Percentiles rank a stretch among this genome's conserved stretches.
Conservation (phyloP, 306 rosid genomes). For the Senna siamea region DNA sequence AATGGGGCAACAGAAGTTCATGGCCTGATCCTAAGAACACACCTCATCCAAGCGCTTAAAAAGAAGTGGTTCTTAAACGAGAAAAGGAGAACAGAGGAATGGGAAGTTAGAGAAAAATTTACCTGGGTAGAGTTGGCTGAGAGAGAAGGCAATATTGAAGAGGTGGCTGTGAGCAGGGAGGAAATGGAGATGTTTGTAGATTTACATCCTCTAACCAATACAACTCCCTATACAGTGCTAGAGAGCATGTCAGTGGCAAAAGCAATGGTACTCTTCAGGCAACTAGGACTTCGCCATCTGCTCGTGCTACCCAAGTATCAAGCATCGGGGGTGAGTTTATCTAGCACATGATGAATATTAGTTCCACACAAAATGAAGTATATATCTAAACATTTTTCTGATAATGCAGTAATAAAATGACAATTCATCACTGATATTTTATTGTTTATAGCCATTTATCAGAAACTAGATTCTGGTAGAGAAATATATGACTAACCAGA, state of each 20-base stretch:
- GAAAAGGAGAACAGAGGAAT: constrained; percentile 76
- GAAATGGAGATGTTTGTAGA: constrained; percentile 90
- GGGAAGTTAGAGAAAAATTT: constrained; percentile 90
- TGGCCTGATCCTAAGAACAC: constrained; percentile 84
- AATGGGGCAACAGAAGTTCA: constrained; percentile 65
- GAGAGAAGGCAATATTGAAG: constrained; percentile 68
- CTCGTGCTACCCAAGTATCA: constrained; percentile 77
- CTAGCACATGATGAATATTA: constrained; percentile 18
- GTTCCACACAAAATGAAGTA: constrained; percentile 28
- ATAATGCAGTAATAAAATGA: constrained; percentile 1
- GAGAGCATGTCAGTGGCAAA: constrained; percentile 83
- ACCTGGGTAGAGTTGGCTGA: constrained; percentile 80
- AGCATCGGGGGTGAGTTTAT: constrained; percentile 75
- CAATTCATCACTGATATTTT: constrained; percentile 17
- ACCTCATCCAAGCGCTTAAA: constrained; percentile 71
- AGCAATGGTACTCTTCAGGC: constrained; percentile 87
- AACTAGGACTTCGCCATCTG: constrained; percentile 88
- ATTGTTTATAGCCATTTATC: neutral
- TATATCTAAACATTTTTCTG: neutral
- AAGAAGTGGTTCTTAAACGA: constrained; percentile 84
- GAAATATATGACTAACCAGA: constrained; percentile 47
- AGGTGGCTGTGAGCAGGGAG: constrained; percentile 66
- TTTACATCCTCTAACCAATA: constrained; percentile 88
- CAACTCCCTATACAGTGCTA: constrained; percentile 77
- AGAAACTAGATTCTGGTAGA: neutral